These are phyloP conservation scores for Pisolithus albus DNA, from an alignment of 768 basidiomycete species.

Conservation along the genomic window DNA sequence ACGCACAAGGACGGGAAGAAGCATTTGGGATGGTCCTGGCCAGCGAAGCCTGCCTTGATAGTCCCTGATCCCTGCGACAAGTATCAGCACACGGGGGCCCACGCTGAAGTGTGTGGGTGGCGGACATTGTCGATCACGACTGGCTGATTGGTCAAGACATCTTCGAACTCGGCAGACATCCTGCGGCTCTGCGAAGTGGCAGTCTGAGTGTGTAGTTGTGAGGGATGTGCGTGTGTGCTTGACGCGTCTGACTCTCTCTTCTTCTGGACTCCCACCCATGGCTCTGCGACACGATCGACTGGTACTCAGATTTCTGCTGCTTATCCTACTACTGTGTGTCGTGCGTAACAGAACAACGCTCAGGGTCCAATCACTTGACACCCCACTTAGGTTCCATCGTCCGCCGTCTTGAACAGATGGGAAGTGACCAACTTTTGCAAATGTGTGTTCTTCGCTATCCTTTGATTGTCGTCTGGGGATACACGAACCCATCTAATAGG, in stretches of 20 bases:
- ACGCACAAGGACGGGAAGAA: conserved; percentile 99
- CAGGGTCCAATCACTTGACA: conserved; percentile 6
- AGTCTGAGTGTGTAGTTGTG: neutral
- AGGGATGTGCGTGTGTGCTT: neutral
- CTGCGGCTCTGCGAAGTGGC: conserved; percentile 1
- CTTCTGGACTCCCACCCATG: conserved; percentile 18
- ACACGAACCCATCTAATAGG: conserved; percentile 39
- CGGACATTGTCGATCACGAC: conserved; percentile 98
- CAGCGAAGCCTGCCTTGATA: conserved; percentile 98
- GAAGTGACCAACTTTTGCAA: conserved; percentile 90
- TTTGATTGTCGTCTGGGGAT: neutral
- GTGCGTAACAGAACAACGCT: conserved; percentile 18
- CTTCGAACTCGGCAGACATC: conserved; percentile 87
- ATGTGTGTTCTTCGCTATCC: conserved; percentile 46
- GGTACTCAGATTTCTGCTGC: conserved; percentile 12
- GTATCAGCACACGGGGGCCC: conserved; percentile 18
- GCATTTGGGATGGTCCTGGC: conserved; percentile 98
- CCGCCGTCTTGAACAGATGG: conserved; percentile 61
- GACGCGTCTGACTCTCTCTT: conserved; percentile 1
- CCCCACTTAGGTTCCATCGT: conserved; percentile 31
- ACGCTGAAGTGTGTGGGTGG: conserved; percentile 14
- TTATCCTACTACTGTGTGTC: conserved; percentile 12
- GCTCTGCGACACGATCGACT: conserved; percentile 9
- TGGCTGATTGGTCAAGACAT: conserved; percentile 95
- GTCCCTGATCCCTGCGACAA: conserved; percentile 86